Base-by-base conservation (phyloP, 495 filamentous ascomycete species). In the Pseudomonodictys pantanalensis region DNA sequence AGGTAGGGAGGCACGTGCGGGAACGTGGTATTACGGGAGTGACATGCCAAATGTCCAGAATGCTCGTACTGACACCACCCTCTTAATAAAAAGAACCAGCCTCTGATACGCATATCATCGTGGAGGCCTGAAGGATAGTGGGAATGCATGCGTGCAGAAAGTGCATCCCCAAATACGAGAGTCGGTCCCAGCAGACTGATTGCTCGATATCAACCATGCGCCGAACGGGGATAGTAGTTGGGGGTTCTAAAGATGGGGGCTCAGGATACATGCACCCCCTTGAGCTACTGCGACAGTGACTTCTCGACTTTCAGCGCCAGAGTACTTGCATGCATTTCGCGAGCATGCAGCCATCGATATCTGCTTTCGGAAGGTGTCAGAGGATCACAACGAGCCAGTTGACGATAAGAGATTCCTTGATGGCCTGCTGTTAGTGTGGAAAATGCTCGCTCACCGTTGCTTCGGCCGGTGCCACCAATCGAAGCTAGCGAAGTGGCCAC, bases 361-460 rank as follows among this genome's bases (percentile, higher is more conserved):
- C 58, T 45, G n/a, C 9, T 48, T 56, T 6, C 11, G 58, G 58
- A 55, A 62, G 58, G 58, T 62, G 58, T 20, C 58, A 62, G 58
- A 44, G 50, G 51, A 62, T 56, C 52, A 35, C 45, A 38, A 5
- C 18, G 20, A 8, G 20, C 43, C 3, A 26, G 26, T 52, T 24
- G 33, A 24, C 28, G 42, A 23, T 39, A 28, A 61, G 58, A 18
- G 50, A 55, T 51, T 54, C 45, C 20, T 9, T 25, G 28, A 26
- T 28, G 38, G 22, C 15, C 26, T 56, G 54, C 56, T 46, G 43
- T 60, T 60, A 54, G 58, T 20, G 25, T 8, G 49, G 5, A 15
- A 12, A 22, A 29, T 46, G 32, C 26, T 23, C 35, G 22, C 10
- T 50, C 28, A 15, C 35, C 25, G 18, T n/a, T n/a, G n/a, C n/a